A percentile compares a stretch with the other conserved stretches of the same genome.
phyloP scores from a whole-genome alignment of 2,329 filamentous ascomycete species.

The Aspergillus ochraceoroseus region DNA sequence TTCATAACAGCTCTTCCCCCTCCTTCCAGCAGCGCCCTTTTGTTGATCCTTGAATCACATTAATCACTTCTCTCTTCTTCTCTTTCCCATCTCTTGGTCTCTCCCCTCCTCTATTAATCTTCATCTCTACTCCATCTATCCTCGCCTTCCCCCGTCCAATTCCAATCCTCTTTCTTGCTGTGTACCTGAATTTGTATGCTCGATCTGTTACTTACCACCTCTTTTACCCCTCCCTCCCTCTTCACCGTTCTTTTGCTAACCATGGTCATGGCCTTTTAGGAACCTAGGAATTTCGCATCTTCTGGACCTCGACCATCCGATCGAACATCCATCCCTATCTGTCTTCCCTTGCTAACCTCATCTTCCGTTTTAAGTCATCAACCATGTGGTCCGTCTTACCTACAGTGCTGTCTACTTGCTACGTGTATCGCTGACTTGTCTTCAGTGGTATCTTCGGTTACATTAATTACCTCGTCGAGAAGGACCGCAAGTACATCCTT shows the following conservation, averaged over 20 bases:
- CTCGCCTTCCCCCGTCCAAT: conserved; percentile 8
- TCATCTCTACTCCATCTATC: neutral
- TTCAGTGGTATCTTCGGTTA: conserved; percentile 65
- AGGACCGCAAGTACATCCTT: conserved; percentile 93
- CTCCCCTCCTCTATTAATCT: conserved; percentile 1
- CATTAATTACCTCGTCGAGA: conserved; percentile 99
- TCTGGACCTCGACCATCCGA: too few species aligned
- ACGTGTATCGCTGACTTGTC: too few species aligned
- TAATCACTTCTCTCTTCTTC: conserved; percentile 3
- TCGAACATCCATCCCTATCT: too few species aligned
- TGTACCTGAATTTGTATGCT: neutral
- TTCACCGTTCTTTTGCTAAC: neutral
- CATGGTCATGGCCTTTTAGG: too few species aligned
- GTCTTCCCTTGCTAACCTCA: neutral
- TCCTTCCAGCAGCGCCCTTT: conserved; percentile 21
- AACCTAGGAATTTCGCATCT: too few species aligned
- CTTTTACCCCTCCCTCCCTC: neutral
- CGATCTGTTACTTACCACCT: neutral
- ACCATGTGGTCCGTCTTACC: conserved; percentile 12
- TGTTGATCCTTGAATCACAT: conserved; percentile 17
- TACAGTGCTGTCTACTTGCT: conserved; percentile 41
- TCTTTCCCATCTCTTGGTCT: conserved; percentile 14
- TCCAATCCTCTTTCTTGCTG: neutral
- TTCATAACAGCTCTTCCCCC: conserved; percentile 24
- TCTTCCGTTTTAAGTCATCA: too few species aligned